Base-by-base conservation (phyloP, 768 basidiomycete species). In the Termitomyces sp. region DNA sequence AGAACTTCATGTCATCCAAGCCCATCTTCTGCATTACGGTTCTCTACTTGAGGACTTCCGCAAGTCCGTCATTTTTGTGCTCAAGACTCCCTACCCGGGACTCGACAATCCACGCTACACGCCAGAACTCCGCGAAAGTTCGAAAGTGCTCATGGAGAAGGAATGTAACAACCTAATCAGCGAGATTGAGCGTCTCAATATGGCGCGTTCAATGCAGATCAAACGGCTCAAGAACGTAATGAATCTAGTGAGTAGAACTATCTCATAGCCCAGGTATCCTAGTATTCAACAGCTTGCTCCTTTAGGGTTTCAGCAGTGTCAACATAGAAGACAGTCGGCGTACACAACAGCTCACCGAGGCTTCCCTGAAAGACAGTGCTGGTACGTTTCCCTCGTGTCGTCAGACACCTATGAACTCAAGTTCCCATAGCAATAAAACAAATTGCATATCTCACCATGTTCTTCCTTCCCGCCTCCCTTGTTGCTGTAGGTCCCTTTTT, bases 381-480 rank as follows among this genome's bases (percentile, higher is more conserved):
- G 73, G 76, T 76, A 53, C 34, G 71, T 58, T 30, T 30, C 9
- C 39, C 27, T 26, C 26, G 16, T 42, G 37, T 1, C 18, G 39
- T n/a, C 10, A 9, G 2, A 3, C 47, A 12, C n/a, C 24, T 12
- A 18, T 47, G 8, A 2, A 47, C 36, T 58, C 14, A 42, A 30
- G 37, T 40, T 36, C 33, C 22, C 20, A 22, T 50, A 75, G 79
- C 77, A 18, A 79, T 81, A 74, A 80, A 80, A 56, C 74, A 83
- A 53, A 79, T 86, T 33, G 76, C 82, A 0, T 84, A 84, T 58
- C 68, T 87, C 1, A 82, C 84, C 0, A 86, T 85, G 82, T 65
- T 84, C 18, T 87, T 86, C 66, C 70, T 86, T 9, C 85, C 85
- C 0, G 79, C 82, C 2, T 77, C 78, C 14, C 81, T 86, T 47